Percentiles rank a stretch among this genome's conserved stretches.
phyloP scores from a whole-genome alignment of 441 rosid genomes.

The Flueggea neowawraea region DNA sequence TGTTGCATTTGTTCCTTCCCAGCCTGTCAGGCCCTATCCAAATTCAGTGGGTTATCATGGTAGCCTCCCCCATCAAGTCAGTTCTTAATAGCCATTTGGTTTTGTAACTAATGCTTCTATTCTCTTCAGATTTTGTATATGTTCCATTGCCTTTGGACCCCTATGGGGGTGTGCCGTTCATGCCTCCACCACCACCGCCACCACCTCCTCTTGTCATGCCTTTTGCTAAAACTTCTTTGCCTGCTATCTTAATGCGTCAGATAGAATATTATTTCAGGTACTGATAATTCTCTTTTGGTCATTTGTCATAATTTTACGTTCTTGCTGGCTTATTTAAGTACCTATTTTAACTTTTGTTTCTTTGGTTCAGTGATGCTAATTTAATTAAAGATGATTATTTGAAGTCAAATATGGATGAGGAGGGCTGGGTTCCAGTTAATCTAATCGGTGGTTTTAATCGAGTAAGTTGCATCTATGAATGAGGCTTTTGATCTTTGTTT shows the following conservation, averaged over 20 bases:
- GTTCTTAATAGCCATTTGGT: background rate
- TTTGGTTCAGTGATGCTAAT: slow-evolving; percentile 68
- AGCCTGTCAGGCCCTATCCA: slow-evolving; percentile 46
- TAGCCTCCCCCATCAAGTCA: slow-evolving; percentile 8
- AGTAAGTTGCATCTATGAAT: slow-evolving; percentile 35
- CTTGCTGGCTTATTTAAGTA: slow-evolving; percentile 9
- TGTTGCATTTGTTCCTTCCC: slow-evolving; percentile 50
- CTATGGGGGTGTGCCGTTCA: slow-evolving; percentile 24
- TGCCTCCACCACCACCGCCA: slow-evolving; percentile 30
- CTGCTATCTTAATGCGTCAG: slow-evolving; percentile 48
- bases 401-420: slow-evolving; percentile 76
- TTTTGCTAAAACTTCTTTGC: slow-evolving; percentile 50
- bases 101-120: slow-evolving; percentile 13
- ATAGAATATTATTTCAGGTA: slow-evolving; percentile 93
- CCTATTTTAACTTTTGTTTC: slow-evolving; percentile 21
- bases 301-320: slow-evolving; percentile 2
- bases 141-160: slow-evolving; percentile 38
- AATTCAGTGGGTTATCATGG: slow-evolving; percentile 57
- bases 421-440: slow-evolving; percentile 76
- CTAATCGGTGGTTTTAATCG: slow-evolving; percentile 76
- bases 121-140: slow-evolving; percentile 47
- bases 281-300: slow-evolving; percentile 6
- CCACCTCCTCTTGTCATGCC: slow-evolving; percentile 37
- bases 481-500: too few relatives aligned
- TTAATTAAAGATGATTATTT: slow-evolving; percentile 64